Conservation (phyloP, 192 early-diverging fungal species). For the Funneliformis mosseae region DNA sequence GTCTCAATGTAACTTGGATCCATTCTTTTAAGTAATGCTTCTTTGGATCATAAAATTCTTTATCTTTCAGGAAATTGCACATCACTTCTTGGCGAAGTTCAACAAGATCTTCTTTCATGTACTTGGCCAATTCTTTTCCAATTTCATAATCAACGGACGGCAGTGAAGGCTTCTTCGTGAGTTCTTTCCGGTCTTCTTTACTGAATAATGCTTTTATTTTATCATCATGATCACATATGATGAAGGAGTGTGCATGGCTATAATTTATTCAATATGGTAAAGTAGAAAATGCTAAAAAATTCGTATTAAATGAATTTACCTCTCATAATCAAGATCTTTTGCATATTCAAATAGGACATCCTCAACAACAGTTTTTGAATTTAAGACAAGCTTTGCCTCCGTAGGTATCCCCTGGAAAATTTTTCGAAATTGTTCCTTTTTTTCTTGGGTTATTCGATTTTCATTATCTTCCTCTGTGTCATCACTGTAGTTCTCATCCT, state of each 20-base stretch:
- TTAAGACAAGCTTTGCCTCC: slow-evolving; percentile 10
- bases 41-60: slow-evolving; percentile 23
- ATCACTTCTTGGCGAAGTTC: slow-evolving; percentile 25
- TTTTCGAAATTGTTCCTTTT: slow-evolving; percentile 5
- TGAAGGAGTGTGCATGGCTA: slow-evolving; percentile 13
- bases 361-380: slow-evolving; percentile 3
- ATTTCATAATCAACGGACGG: slow-evolving; percentile 20
- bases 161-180: slow-evolving; percentile 15
- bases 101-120: slow-evolving; percentile 17
- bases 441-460: slow-evolving; percentile 9
- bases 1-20: slow-evolving; percentile 18
- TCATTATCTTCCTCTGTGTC: slow-evolving; percentile 4
- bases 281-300: slow-evolving; percentile 14
- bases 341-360: slow-evolving; percentile 19
- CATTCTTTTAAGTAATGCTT: slow-evolving; percentile 27
- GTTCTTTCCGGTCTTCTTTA: slow-evolving; percentile 20
- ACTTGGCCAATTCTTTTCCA: slow-evolving; percentile 5
- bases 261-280: slow-evolving; percentile 14
- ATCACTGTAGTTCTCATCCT: slow-evolving; percentile 14
- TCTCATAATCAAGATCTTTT: slow-evolving; percentile 21
- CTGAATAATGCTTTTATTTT: slow-evolving; percentile 17
- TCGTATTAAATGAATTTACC: slow-evolving; percentile 12
- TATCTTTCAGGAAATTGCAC: slow-evolving; percentile 15
- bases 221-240: slow-evolving; percentile 25
- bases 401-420: background rate